phyloP scores from a whole-genome alignment of 441 rosid species.

The Aquilaria agallochum region DNA sequence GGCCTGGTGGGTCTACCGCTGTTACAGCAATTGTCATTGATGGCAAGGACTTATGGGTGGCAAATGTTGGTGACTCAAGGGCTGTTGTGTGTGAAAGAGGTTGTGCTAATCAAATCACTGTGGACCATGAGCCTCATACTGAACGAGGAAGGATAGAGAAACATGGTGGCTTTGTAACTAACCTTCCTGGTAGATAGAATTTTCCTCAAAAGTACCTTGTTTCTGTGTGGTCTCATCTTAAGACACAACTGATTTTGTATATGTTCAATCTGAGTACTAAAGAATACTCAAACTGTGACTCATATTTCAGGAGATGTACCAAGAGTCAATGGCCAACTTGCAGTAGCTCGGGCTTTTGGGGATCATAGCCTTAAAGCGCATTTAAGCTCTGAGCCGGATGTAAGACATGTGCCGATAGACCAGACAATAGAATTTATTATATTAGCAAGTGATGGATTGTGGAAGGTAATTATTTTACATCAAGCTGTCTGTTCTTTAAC shows the following conservation, averaged over 20 bases:
- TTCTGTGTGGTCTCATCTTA: not conserved
- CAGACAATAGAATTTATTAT: slow-evolving; percentile 45
- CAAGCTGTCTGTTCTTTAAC: too few species aligned
- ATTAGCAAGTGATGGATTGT: slow-evolving; percentile 70
- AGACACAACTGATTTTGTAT: not conserved
- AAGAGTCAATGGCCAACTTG: slow-evolving; percentile 75
- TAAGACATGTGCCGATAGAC: slow-evolving; percentile 48
- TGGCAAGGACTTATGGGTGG: slow-evolving; percentile 61
- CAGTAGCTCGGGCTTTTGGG: slow-evolving; percentile 78
- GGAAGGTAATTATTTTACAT: slow-evolving; percentile 43
- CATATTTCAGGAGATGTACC: slow-evolving; percentile 66
- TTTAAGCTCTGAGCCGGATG: slow-evolving; percentile 64
- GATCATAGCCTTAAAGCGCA: slow-evolving; percentile 74
- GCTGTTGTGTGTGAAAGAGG: slow-evolving; percentile 64
- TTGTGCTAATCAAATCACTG: slow-evolving; percentile 54
- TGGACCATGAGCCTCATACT: slow-evolving; percentile 57
- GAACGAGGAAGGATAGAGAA: slow-evolving; percentile 56
- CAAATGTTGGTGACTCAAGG: slow-evolving; percentile 66
- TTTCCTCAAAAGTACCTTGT: not conserved
- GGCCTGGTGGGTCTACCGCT: slow-evolving; percentile 72
- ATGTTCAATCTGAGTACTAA: not conserved
- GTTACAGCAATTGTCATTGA: slow-evolving; percentile 64
- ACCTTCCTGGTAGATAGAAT: slow-evolving; percentile 42
- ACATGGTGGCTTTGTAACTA: slow-evolving; percentile 56
- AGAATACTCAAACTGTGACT: slow-evolving; percentile 9